phyloP scores from a whole-genome alignment of 176 grass and related monocot genomes.

The Elaeis guineensis region DNA sequence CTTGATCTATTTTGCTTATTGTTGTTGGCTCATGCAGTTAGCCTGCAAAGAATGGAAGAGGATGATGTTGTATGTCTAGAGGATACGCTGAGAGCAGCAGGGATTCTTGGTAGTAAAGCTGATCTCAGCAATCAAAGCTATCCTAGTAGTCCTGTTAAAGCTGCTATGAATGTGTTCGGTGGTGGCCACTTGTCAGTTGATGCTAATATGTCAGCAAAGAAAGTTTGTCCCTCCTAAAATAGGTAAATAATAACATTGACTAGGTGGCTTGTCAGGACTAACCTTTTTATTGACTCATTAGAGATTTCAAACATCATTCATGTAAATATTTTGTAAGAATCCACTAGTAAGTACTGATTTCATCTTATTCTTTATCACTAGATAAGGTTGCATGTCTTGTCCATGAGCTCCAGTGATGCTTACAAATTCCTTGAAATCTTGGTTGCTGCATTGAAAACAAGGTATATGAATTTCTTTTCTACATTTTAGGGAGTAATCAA shows the following conservation, averaged over 20 bases:
- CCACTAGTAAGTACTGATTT: neutral
- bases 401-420: conserved; percentile 56
- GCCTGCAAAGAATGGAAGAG: conserved; percentile 63
- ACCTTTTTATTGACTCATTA: no score
- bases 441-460: conserved; percentile 59
- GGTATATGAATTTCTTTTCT: conserved; percentile 20
- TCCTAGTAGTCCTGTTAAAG: conserved; percentile 29
- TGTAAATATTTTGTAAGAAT: no score
- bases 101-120: conserved; percentile 31
- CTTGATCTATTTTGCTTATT: conserved; percentile 6
- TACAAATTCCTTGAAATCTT: conserved; percentile 54
- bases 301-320: no score
- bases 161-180: conserved; percentile 29
- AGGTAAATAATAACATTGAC: neutral
- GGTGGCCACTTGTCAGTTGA: conserved; percentile 23
- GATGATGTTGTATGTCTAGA: conserved; percentile 57
- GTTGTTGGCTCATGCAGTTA: conserved; percentile 36
- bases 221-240: conserved; percentile 42
- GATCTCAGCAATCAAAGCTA: conserved; percentile 20
- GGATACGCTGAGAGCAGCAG: conserved; percentile 54
- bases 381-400: conserved; percentile 51
- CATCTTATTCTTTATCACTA: conserved; percentile 2
- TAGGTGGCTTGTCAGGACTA: no score
- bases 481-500: no score
- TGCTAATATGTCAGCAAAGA: conserved; percentile 44